Conservation (phyloP, 192 early-diverging fungal species). For the Coemansia sp. region DNA sequence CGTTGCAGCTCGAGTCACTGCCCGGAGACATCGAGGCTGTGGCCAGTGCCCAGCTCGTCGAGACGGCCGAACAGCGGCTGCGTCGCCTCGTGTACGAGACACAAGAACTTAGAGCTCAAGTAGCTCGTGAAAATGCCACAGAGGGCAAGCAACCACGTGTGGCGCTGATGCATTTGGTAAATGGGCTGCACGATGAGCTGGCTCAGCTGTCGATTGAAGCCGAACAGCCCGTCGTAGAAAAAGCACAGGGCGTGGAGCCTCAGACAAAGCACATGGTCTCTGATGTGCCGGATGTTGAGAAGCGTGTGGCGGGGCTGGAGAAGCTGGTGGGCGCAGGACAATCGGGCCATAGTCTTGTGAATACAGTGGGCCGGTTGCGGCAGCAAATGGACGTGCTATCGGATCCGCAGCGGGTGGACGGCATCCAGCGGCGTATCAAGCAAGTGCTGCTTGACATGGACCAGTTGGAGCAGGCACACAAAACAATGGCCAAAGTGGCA, state of each 20-base stretch:
- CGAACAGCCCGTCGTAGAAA: not conserved
- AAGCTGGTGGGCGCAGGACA: constrained; percentile 18
- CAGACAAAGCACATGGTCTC: not conserved
- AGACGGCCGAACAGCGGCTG: constrained; percentile 74
- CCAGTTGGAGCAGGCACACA: constrained; percentile 26
- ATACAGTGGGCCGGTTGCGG: constrained; percentile 55
- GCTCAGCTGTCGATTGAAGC: constrained; percentile 14
- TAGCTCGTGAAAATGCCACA: constrained; percentile 21
- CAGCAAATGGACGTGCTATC: constrained; percentile 45
- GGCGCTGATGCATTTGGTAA: constrained; percentile 37
- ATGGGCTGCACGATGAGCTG: constrained; percentile 40
- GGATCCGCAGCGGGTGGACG: constrained; percentile 46
- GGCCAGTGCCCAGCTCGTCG: constrained; percentile 48
- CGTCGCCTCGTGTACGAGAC: constrained; percentile 79
- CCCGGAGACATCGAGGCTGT: constrained; percentile 6
- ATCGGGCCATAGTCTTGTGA: constrained; percentile 66
- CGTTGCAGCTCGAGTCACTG: constrained; percentile 41
- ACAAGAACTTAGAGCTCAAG: constrained; percentile 73
- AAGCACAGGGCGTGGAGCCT: not conserved
- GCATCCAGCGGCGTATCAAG: constrained; percentile 50
- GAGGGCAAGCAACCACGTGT: constrained; percentile 14
- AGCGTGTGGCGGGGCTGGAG: constrained; percentile 38
- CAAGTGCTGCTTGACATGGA: constrained; percentile 50
- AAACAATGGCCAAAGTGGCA: constrained; percentile 4
- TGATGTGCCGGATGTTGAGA: constrained; percentile 17